Evolutionary conservation across 2,329 filamentous ascomycete genomes (phyloP), one percentile per base, ranked within the genome.

Genomic region (Pseudopithomyces chartarum): DNA sequence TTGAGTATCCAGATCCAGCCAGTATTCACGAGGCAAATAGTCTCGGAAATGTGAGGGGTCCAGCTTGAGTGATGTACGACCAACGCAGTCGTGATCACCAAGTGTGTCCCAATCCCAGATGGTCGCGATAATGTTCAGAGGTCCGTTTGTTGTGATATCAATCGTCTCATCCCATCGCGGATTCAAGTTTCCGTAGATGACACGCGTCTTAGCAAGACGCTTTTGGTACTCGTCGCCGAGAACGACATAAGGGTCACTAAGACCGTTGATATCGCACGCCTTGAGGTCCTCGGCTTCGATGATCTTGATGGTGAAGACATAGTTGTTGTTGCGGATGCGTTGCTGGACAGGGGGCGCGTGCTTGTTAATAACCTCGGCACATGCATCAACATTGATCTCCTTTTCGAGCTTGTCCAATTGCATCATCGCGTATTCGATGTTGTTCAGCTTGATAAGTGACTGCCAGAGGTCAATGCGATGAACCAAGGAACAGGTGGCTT

Each of bases 71-170:
- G 92, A 96, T n/a, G 95, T 98, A 60, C 95, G 87, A 23, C 95
- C 95, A 34, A 98, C 92, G 73, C 96, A 98, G 71, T 99, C 95
- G 72, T 99, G 95, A 71, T 98, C 95, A 52, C 95, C 95, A 67
- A 99, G 89, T 13, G 92, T 92, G 78, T 99, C 95, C 83, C 95
- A 96, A 77, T 99, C 95, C 95, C 95, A 99, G 40, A 98, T 90
- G 0, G 95, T 99, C 32, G 94, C 93, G 69, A 98, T 96, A 64
- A 99, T 87, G 67, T 98, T 97, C 56, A 99, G 84, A 11, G 95
- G 87, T 0, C 93, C 92, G 61, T 90, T 89, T 0, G 96, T 96
- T 19, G 92, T 95, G 62, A 99, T 96, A 71, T 99, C 95, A 47
- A 98, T 90, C 1, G 92, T 92, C 79, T 98, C 95, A 67, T 99